Evolutionary conservation across 2,329 filamentous ascomycete genomes (phyloP), one percentile per base, ranked within the genome.

Genomic region (Colletotrichum sp.): DNA sequence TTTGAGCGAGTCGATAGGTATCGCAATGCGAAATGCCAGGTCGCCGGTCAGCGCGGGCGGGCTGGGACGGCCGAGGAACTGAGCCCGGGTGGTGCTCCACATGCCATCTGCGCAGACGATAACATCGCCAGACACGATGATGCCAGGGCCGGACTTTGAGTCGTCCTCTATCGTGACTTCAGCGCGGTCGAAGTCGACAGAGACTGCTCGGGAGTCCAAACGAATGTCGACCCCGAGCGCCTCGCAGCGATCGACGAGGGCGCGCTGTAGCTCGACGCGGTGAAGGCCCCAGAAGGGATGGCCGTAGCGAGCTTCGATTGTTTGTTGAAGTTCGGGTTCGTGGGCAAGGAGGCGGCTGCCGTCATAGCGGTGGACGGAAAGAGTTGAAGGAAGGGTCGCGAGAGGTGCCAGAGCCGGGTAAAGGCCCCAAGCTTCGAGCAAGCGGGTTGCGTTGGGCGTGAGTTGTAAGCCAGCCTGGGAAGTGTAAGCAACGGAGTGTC

Each of bases 21-120:
- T 81, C 8, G 90, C 82, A 63, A 92, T 85, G 7, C 90, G 87
- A 80, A 91, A 92, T 3, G 90, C 90, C 34, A 91, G 80, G 79
- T 92, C 90, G 1, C 90, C 90, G 0, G 90, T 92, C 65, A 87
- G 84, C 16, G 86, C 81, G 2, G 90, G 88, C 0, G 87, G 86
- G 77, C 88, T 85, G 0, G 82, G 79, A 15, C 82, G 81, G 5
- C 86, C 85, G 8, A 90, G 79, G n/a, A 91, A 82, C 8, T 84
- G 81, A 70, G 88, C 85, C 6, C 89, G 86, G 68, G 85, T 86
- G 55, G 80, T 75, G 10, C 84, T 86, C 80, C 87, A 88, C 59
- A 89, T 83, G 2, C 88, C 89, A 78, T 90, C 88, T 8, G 88
- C 85, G n/a, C 87, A 88, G 67, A 90, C 82, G 8, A 90, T 79